Percentiles rank a stretch among this genome's conserved stretches.
These are phyloP conservation scores for Dipteronia sinensis DNA, from an alignment of 345 rosid genomes.

Conservation along the genomic window DNA sequence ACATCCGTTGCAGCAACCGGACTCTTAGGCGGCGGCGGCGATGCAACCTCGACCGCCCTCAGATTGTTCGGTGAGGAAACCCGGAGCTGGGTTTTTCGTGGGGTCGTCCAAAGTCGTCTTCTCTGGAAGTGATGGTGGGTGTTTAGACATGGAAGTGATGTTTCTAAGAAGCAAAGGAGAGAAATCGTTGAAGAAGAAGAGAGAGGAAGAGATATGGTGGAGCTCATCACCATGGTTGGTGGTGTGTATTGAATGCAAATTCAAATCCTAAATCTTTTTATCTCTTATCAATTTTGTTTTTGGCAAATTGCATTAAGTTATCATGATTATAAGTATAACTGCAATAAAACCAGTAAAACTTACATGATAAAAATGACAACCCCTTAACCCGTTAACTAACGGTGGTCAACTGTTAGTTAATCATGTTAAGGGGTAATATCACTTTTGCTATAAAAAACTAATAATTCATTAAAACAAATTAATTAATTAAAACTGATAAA, in stretches of 20 bases:
- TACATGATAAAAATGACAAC: too few species aligned
- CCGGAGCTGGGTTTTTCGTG: neutral
- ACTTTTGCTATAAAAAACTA: too few species aligned
- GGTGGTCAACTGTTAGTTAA: too few species aligned
- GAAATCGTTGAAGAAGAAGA: neutral
- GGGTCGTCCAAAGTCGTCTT: neutral
- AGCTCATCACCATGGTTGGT: constrained; percentile 6
- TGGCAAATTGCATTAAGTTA: too few species aligned
- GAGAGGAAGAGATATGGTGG: neutral
- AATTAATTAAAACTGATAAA: too few species aligned
- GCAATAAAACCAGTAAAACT: too few species aligned
- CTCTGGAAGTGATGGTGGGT: neutral
- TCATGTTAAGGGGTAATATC: too few species aligned
- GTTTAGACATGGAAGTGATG: neutral
- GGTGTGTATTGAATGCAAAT: neutral
- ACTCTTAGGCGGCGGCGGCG: neutral
- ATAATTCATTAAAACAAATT: too few species aligned
- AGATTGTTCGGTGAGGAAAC: constrained; percentile 35
- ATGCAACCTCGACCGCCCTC: constrained; percentile 29
- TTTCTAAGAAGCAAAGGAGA: neutral
- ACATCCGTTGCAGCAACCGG: constrained; percentile 40
- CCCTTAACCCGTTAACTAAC: too few species aligned
- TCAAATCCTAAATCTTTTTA: neutral
- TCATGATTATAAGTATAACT: too few species aligned
- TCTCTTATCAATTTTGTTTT: neutral